Base-by-base conservation (phyloP, 768 basidiomycete genomes). In the Megacollybia marginata region DNA sequence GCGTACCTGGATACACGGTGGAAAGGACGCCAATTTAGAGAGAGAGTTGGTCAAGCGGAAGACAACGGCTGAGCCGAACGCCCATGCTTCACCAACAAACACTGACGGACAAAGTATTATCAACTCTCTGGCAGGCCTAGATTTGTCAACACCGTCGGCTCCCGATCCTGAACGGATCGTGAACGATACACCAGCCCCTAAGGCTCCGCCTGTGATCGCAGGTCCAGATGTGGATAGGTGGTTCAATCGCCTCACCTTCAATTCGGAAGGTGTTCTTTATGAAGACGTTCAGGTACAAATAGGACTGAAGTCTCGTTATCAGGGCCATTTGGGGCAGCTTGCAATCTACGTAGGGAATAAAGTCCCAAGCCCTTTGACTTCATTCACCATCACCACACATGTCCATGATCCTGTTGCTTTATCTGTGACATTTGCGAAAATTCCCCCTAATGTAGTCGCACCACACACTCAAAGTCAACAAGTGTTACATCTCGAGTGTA, bases 291-390 rank as follows among this genome's bases (percentile, higher is more conserved):
- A 95, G 66, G 80, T 99, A 42, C 95, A 98, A 63, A 81, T 99
- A 47, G 96, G 96, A 33, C 67, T 98, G 71, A 99, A 98, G 70
- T 92, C 93, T 31, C 87, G 93, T 59, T 99, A 89, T 65, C 95
- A 98, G 64, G 88, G 90, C 13, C 88, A 95, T 59, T 79, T 93
- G 35, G 96, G 95, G 13, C 92, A 97, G 59, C 61, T 99, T 44
- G 94, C 94, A 20, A 72, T 99, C 34, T 98, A 96, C 69, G 78
- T 98, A 54, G 96, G 96, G 56, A 99, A 98, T 75, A 99, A 99
- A 65, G 73, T 93, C 46, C 79, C 88, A 6, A 81, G 82, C 8
- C 79, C 95, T n/a, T 78, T 99, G 58, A 88, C 86, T 5, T 86
- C 91, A 15, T 92, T 99, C 68, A 93, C 92, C 5, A 85, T 91